Percentiles rank a stretch among this genome's conserved stretches.
Conservation (phyloP, 2,329 filamentous ascomycete species). For the Acrocalymma vagum region DNA sequence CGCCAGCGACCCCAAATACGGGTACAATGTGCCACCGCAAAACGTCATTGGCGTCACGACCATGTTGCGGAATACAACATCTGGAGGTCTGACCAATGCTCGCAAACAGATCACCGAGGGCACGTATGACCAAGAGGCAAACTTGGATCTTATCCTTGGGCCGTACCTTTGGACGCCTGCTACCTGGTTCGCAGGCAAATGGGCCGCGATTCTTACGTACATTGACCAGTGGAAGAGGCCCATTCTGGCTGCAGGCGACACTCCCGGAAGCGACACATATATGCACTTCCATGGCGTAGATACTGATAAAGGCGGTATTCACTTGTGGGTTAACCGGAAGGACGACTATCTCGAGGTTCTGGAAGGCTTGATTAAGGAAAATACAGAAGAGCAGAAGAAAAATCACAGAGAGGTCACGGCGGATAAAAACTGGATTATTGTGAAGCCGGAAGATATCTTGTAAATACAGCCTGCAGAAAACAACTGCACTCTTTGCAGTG, state of each 20-base stretch:
- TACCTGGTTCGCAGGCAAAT: slow-evolving; percentile 41
- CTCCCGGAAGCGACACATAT: slow-evolving; percentile 39
- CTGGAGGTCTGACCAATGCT: slow-evolving; percentile 35
- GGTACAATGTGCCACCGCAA: slow-evolving; percentile 38
- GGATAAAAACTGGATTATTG: slow-evolving; percentile 41
- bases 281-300: slow-evolving; percentile 43
- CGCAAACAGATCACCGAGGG: slow-evolving; percentile 35
- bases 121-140: slow-evolving; percentile 31
- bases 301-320: slow-evolving; percentile 34
- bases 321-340: slow-evolving; percentile 38
- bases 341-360: slow-evolving; percentile 27
- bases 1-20: slow-evolving; percentile 40
- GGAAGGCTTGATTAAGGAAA: slow-evolving; percentile 30
- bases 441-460: slow-evolving; percentile 37
- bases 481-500: too few species aligned
- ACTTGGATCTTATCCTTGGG: slow-evolving; percentile 33
- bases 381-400: slow-evolving; percentile 30
- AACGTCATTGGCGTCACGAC: slow-evolving; percentile 43
- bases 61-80: slow-evolving; percentile 34
- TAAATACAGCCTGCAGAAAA: too few species aligned
- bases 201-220: slow-evolving; percentile 40
- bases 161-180: slow-evolving; percentile 40
- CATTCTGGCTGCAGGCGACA: slow-evolving; percentile 35
- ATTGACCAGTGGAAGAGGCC: slow-evolving; percentile 42
- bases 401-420: slow-evolving; percentile 37